These are phyloP conservation scores for Pouteria campechiana DNA, from an alignment of 179 eudicot species.

Conservation along the genomic window DNA sequence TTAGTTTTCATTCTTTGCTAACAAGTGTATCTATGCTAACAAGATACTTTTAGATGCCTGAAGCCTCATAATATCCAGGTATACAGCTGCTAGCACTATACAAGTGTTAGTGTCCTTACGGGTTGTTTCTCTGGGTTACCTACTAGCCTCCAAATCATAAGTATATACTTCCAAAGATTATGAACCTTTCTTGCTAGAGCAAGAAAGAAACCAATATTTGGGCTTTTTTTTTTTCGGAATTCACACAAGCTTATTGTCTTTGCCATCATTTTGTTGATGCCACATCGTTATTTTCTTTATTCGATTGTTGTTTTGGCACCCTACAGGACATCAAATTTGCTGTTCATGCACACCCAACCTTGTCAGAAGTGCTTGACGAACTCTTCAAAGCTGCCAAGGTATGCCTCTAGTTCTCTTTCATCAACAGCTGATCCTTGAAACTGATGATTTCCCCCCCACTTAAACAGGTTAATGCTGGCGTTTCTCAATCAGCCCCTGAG, in stretches of 20 bases:
- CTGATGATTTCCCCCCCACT: not conserved
- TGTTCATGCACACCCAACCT: slow-evolving; percentile 98
- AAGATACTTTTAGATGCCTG: too few species aligned
- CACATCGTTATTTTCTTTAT: not conserved
- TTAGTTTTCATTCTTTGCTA: too few species aligned
- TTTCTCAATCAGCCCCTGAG: slow-evolving; percentile 28
- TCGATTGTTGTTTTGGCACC: slow-evolving; percentile 5
- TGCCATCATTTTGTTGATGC: not conserved
- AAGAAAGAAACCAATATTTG: too few species aligned
- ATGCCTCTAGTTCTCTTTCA: slow-evolving; percentile 7
- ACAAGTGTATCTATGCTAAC: too few species aligned
- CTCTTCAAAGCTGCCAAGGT: slow-evolving; percentile 95
- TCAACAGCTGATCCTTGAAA: not conserved
- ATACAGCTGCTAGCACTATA: too few species aligned
- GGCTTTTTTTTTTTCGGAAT: not conserved
- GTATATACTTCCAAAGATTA: too few species aligned
- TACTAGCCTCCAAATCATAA: too few species aligned
- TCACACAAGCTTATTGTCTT: not conserved
- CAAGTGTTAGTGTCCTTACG: too few species aligned
- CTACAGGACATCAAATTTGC: slow-evolving; percentile 84
- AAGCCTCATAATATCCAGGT: too few species aligned
- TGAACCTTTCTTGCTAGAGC: too few species aligned
- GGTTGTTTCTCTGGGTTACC: too few species aligned
- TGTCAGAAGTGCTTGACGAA: slow-evolving; percentile 97
- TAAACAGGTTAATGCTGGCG: slow-evolving; percentile 21